Base-by-base conservation (phyloP, 176 grass and related monocot species). In the Triticum urartu region DNA sequence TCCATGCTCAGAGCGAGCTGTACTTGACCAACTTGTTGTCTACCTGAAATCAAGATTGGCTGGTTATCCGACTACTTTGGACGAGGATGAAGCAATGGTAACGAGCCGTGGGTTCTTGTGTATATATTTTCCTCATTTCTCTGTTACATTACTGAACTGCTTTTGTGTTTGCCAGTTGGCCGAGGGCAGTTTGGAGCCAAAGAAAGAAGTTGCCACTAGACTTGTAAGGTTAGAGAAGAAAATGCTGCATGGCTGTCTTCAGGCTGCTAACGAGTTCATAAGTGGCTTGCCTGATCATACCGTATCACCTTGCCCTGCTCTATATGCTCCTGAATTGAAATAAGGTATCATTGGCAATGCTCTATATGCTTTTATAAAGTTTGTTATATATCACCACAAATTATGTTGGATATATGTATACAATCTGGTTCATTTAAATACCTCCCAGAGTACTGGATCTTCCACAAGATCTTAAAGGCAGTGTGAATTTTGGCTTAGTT, bases 141-240 rank as follows among this genome's bases (percentile, higher is more conserved):
- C 67, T 77, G 75, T 78, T 67, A 22, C 28, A 6, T 74, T 90
- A 79, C 13, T 85, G 69, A 87, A 45, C 62, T 68, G 12, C 35
- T 90, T 15, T 90, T 61, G 45, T 88, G 9, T 81, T 58, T 83
- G 59, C 64, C 87, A 98, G 97, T 89, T 98, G 79, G 83, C 64
- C 75, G 88, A 88, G 91, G 84, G 81, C 73, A 92, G 79, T 86
- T 92, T 98, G 97, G 88, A 94, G 77, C 90, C 94, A 79, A 98
- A 98, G 87, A 98, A 88, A 63, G 86, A 91, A 83, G 97, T 98
- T 78, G 97, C 97, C 39, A 88, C 83, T 60, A 92, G 94, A 60
- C 97, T 96, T 89, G 85, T 96, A 75, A 96, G 86, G 72, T 82
- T 96, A 65, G 97, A 98, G 73, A 98, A 98, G 89, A 98, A 91